Conservation (phyloP, 805 yeast species). For the Candida gorgasii region DNA sequence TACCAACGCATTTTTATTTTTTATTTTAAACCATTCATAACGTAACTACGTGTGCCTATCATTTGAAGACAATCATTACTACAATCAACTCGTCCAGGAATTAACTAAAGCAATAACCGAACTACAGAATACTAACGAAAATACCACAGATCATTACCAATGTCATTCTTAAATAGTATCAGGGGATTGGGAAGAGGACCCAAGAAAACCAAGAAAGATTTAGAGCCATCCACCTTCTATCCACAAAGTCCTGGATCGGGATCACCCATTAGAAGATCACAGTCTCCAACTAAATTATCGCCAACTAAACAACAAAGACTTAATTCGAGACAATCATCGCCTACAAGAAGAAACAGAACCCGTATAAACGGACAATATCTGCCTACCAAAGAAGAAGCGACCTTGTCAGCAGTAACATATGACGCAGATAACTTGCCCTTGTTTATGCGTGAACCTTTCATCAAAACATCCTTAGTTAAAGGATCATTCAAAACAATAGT, state of each 20-base stretch:
- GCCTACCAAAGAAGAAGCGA: conserved; percentile 7
- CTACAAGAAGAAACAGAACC: conserved; percentile 21
- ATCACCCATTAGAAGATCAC: conserved; percentile 36
- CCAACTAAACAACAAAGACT: conserved; percentile 19
- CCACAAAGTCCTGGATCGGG: conserved; percentile 32
- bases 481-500: conserved; percentile 97
- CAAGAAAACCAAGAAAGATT: conserved; percentile 44
- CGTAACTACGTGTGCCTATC: conserved; percentile 1
- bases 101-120: too few species aligned
- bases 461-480: conserved; percentile 89
- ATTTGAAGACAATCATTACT: too few species aligned
- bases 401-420: neutral
- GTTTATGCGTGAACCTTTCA: conserved; percentile 89
- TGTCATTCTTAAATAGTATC: conserved; percentile 50
- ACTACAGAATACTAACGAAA: too few species aligned
- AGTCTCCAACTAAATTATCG: conserved; percentile 43
- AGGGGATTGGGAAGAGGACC: conserved; percentile 49
- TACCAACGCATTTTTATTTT: neutral
- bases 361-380: conserved; percentile 10
- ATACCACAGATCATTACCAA: conserved; percentile 17
- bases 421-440: conserved; percentile 45
- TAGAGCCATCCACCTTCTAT: conserved; percentile 28
- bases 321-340: conserved; percentile 19
- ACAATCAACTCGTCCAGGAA: too few species aligned
- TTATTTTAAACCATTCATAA: neutral